phyloP scores from a whole-genome alignment of 441 rosid genomes.

The Jatropha podagrica region DNA sequence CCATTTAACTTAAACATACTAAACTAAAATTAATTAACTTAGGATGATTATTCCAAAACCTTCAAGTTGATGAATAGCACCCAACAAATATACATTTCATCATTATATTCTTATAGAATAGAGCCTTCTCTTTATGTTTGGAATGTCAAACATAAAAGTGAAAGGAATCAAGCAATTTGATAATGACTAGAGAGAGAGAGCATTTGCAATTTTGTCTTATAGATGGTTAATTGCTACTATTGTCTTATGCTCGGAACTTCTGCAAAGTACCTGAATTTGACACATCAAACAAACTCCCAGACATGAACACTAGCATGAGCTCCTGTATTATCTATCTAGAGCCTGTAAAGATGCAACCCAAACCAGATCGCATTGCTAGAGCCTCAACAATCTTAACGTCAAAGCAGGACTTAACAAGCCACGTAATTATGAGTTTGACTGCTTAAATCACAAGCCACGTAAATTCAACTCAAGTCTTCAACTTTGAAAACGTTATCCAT shows the following conservation, averaged over 20 bases:
- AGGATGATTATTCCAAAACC: conserved; percentile 17
- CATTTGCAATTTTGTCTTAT: background rate
- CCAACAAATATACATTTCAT: background rate
- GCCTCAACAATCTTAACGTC: too few species aligned
- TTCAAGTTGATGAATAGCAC: conserved; percentile 7
- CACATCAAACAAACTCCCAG: too few species aligned
- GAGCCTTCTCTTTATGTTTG: background rate
- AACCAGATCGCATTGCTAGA: background rate
- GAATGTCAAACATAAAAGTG: conserved; percentile 22
- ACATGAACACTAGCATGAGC: too few species aligned
- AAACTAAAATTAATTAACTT: too few species aligned
- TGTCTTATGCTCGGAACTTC: too few species aligned
- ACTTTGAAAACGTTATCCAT: conserved; percentile 3
- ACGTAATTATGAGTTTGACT: conserved; percentile 27
- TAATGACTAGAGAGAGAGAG: too few species aligned
- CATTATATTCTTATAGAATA: conserved; percentile 18
- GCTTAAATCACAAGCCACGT: conserved; percentile 27
- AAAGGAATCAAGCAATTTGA: background rate
- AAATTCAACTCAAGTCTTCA: conserved; percentile 15
- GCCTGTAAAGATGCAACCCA: too few species aligned
- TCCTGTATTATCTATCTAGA: too few species aligned
- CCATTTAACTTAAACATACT: too few species aligned
- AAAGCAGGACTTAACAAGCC: too few species aligned
- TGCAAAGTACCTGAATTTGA: too few species aligned
- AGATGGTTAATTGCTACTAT: background rate